A percentile compares a stretch with the other conserved stretches of the same genome.
Conservation (phyloP, 192 early-diverging fungal species). For the Coemansia asiatica region DNA sequence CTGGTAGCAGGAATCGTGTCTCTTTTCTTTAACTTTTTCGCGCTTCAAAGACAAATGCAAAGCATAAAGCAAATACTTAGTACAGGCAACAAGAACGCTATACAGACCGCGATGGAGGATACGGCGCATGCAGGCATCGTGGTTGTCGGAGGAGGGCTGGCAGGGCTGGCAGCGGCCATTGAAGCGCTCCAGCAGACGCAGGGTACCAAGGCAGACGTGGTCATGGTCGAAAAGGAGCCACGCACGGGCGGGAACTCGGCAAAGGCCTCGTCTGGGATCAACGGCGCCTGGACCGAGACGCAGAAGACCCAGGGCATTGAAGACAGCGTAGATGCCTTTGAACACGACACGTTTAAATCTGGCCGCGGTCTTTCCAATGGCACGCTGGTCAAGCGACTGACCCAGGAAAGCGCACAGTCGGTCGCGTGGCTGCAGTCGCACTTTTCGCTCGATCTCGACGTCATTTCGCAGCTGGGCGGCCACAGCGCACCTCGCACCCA, state of each 20-base stretch:
- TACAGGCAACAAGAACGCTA: no score
- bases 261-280: conserved; percentile 97
- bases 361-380: conserved; percentile 80
- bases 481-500: conserved; percentile 94
- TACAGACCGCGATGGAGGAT: conserved; percentile 4
- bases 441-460: conserved; percentile 84
- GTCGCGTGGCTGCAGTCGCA: conserved; percentile 92
- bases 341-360: conserved; percentile 82
- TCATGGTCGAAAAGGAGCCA: conserved; percentile 40
- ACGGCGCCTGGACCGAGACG: conserved; percentile 86
- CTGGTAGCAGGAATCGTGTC: not conserved
- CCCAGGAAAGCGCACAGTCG: conserved; percentile 80
- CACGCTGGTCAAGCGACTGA: conserved; percentile 80
- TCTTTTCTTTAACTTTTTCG: not conserved
- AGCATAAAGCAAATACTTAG: not conserved
- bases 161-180: conserved; percentile 39
- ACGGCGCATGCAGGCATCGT: conserved; percentile 23
- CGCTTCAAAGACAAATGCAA: not conserved
- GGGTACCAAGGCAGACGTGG: conserved; percentile 13
- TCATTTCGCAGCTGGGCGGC: conserved; percentile 87
- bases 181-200: conserved; percentile 41
- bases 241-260: conserved; percentile 83
- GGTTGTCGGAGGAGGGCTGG: conserved; percentile 40
- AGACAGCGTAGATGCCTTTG: conserved; percentile 85
- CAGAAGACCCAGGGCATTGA: conserved; percentile 67